phyloP scores from a whole-genome alignment of 345 rosid species.

The Moringa oleifera region DNA sequence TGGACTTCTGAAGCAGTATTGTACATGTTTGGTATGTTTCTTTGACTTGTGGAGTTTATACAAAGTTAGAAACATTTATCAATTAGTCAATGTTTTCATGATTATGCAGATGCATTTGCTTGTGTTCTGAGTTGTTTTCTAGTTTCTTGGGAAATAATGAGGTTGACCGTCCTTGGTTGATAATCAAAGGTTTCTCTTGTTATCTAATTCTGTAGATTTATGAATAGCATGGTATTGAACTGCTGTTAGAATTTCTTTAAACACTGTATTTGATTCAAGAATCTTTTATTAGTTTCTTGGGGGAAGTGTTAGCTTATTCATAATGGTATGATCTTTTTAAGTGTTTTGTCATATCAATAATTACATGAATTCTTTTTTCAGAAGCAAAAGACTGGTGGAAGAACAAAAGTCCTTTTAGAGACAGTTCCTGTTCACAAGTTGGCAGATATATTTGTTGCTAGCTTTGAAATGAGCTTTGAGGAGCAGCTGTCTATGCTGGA shows the following conservation, averaged over 20 bases:
- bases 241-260: no score
- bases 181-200: neutral
- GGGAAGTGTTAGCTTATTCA: neutral
- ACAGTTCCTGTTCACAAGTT: constrained; percentile 94
- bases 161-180: constrained; percentile 1
- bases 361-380: constrained; percentile 12
- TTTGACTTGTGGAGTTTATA: neutral
- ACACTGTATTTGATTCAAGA: neutral
- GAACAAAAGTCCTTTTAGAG: constrained; percentile 92
- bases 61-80: neutral
- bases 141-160: neutral
- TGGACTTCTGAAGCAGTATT: neutral
- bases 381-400: constrained; percentile 96
- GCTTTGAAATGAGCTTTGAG: constrained; percentile 97
- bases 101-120: neutral
- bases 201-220: no score
- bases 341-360: neutral
- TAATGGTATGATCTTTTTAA: neutral
- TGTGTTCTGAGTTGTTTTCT: neutral
- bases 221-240: no score
- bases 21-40: neutral
- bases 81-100: no score
- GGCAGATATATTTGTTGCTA: constrained; percentile 99
- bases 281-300: no score
- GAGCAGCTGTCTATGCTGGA: constrained; percentile 96